These are phyloP conservation scores for Arthroderma uncinatum DNA, from an alignment of 2,329 filamentous ascomycete genomes.

Conservation along the genomic window DNA sequence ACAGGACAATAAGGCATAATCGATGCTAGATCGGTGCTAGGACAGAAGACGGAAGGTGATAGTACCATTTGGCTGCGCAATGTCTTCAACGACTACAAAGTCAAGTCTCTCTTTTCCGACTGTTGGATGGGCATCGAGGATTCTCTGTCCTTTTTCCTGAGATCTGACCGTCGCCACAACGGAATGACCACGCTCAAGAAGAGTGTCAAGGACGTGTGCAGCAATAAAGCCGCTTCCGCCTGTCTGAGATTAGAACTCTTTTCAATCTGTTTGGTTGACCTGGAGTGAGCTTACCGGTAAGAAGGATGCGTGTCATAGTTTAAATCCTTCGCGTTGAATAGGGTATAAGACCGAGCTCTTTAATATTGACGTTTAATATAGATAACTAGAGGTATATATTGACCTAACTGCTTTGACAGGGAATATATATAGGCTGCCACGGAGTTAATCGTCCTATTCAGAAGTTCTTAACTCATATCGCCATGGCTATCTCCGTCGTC, in stretches of 20 bases:
- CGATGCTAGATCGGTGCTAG: no score
- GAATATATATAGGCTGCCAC: background rate
- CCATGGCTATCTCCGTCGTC: background rate
- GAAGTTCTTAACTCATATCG: background rate
- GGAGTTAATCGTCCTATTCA: background rate
- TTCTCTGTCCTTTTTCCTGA: conserved; percentile 50
- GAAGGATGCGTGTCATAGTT: conserved; percentile 21
- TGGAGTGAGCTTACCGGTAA: conserved; percentile 16
- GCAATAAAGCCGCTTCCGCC: conserved; percentile 56
- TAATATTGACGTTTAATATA: no score
- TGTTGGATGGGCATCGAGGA: conserved; percentile 43
- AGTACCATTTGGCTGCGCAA: conserved; percentile 41
- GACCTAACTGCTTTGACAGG: background rate
- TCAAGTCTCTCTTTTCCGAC: conserved; percentile 47
- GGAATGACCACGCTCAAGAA: conserved; percentile 47
- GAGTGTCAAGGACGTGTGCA: conserved; percentile 50
- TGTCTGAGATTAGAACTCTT: conserved; percentile 14
- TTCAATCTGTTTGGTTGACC: background rate
- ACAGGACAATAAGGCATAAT: no score
- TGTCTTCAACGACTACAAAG: conserved; percentile 60
- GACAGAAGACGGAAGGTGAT: background rate
- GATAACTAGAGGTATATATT: background rate
- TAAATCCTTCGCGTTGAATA: background rate
- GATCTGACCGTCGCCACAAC: conserved; percentile 54
- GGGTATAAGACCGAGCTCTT: background rate